Evolutionary conservation across 768 basidiomycete genomes (phyloP), one percentile per base, ranked within the genome.

Genomic region (Thelephora ganbajun): DNA sequence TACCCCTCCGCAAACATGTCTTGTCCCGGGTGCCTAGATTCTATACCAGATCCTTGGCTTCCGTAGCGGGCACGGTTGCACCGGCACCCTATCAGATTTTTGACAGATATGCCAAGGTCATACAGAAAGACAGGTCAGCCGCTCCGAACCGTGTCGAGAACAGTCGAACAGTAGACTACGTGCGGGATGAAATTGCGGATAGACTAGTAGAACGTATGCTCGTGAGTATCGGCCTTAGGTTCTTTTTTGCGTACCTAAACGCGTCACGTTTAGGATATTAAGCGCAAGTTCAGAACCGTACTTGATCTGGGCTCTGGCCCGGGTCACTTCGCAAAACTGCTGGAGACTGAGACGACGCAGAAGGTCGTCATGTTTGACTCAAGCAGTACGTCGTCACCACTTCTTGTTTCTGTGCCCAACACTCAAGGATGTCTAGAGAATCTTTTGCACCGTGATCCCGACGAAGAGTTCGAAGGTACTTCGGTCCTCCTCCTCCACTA

Each of bases 221-320:
- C 69, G 94, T 91, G 58, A 52, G 67, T 53, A 46, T 35, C 34
- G 50, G 36, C 53, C 43, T 44, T 46, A 34, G 30, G 45, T 36
- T 39, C 26, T 19, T 13, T 18, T 45, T 44, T 48, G 26, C 30
- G 49, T 13, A 39, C 35, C 19, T 45, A 20, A 44, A 36, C 37
- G 37, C 54, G 43, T 42, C 41, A n/a, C 3, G 9, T 35, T 33
- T 33, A 98, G 94, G 94, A 99, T 61, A 85, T 99, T 54, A 92
- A 87, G 64, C 75, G 82, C 39, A 81, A 76, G 33, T 96, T 93
- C 57, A 66, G 70, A 43, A 71, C 77, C 2, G 69, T 99, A 18
- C 65, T 98, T 14, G 96, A 99, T 65, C 66, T 97, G 22, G 89
- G 90, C 1, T 80, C 90, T 23, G 92, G 94, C 11, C 71, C 96